Percentiles rank a stretch among this genome's conserved stretches.
These are phyloP conservation scores for Ilyonectria mors-panacis DNA, from an alignment of 2,329 filamentous ascomycete species.

Conservation along the genomic window DNA sequence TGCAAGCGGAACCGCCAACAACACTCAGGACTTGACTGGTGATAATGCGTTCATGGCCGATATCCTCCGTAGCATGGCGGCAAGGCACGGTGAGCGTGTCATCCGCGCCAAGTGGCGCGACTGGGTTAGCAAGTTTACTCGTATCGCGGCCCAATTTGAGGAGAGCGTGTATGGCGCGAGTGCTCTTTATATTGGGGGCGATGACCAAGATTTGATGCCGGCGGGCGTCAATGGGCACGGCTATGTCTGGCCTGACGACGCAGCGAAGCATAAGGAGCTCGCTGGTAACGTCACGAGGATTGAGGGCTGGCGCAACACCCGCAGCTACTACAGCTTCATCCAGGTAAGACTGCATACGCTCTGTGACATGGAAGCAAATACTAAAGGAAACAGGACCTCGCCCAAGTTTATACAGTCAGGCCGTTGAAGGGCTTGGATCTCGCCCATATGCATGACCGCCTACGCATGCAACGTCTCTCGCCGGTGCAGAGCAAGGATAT, in stretches of 20 bases:
- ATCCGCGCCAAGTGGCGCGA: conserved; percentile 94
- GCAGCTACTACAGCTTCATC: conserved; percentile 96
- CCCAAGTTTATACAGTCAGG: conserved; percentile 73
- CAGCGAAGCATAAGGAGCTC: conserved; percentile 85
- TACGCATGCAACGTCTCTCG: conserved; percentile 85
- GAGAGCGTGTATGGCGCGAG: conserved; percentile 95
- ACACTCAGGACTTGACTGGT: conserved; percentile 80
- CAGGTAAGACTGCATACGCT: conserved; percentile 68
- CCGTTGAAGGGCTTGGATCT: conserved; percentile 88
- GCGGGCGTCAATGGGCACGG: conserved; percentile 84
- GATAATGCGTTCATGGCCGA: conserved; percentile 92
- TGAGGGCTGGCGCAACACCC: conserved; percentile 95
- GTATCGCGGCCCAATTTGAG: conserved; percentile 93
- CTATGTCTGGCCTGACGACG: conserved; percentile 93
- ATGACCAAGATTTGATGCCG: conserved; percentile 74
- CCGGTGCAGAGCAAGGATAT: conserved; percentile 85
- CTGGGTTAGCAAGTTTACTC: conserved; percentile 94
- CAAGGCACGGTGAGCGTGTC: conserved; percentile 89
- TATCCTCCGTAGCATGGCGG: conserved; percentile 85
- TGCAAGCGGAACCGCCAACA: conserved; percentile 58
- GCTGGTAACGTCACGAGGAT: conserved; percentile 93
- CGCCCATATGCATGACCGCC: conserved; percentile 91
- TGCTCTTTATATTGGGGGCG: conserved; percentile 86
- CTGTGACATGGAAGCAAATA: background rate
- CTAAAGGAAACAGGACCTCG: conserved; percentile 69